Percentiles rank a stretch among this genome's conserved stretches.
These are phyloP conservation scores for Trichophyton mentagrophytes DNA, from an alignment of 2,329 filamentous ascomycete genomes.

Conservation along the genomic window DNA sequence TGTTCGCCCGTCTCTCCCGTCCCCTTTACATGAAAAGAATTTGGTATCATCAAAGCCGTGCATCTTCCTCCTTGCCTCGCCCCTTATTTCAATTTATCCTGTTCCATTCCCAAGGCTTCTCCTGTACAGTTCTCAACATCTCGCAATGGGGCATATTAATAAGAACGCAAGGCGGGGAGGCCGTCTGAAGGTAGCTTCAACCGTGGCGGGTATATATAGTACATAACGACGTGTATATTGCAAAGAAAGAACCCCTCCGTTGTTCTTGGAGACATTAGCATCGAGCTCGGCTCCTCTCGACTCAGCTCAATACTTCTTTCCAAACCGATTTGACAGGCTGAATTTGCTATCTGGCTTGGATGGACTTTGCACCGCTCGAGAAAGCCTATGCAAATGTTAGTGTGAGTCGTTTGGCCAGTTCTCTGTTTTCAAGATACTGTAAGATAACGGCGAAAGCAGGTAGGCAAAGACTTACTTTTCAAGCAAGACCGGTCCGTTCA, in stretches of 20 bases:
- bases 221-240: conserved; percentile 1
- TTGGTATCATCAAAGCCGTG: not conserved
- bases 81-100: not conserved
- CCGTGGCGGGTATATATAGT: conserved; percentile 2
- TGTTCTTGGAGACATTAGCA: not conserved
- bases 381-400: conserved; percentile 40
- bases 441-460: not conserved
- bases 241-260: not conserved
- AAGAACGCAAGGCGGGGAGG: not conserved
- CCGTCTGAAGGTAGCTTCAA: conserved; percentile 1
- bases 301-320: conserved; percentile 38
- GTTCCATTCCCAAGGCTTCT: not conserved
- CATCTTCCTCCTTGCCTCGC: not conserved
- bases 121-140: conserved; percentile 1
- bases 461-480: conserved; percentile 57
- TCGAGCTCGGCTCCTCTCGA: not conserved
- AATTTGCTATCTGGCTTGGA: conserved; percentile 47
- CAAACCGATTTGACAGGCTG: conserved; percentile 61
- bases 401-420: not conserved
- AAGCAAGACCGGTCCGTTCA: conserved; percentile 77
- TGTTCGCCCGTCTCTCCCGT: not conserved
- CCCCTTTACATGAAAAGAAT: not conserved
- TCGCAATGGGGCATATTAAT: not conserved
- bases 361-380: conserved; percentile 47
- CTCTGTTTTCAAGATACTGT: conserved; percentile 12